Evolutionary conservation across 768 basidiomycete species (phyloP), one percentile per base, ranked within the genome.

Genomic region (Boletus sp.): DNA sequence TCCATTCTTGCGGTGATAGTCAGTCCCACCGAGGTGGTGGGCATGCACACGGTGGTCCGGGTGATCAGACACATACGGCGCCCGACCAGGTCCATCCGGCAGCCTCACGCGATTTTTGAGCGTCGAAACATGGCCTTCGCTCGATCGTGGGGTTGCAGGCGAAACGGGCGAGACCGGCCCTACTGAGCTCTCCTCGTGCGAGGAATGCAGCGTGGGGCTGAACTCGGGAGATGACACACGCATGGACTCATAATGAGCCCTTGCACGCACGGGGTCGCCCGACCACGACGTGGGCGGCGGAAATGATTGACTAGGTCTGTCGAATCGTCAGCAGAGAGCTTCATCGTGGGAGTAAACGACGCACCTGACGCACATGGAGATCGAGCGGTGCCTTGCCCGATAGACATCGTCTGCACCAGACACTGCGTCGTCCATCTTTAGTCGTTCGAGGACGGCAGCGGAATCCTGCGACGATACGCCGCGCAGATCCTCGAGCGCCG

Each of bases 401-500:
- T 50, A 63, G 36, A 37, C 57, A 54, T 50, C 61, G 41, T 60
- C 66, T 46, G 58, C 47, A 17, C 71, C 47, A 56, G 64, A 55
- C 30, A 20, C 42, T 1, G 44, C 76, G 50, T 85, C 85, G 20
- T 85, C 82, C 59, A 79, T 77, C 54, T 76, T 79, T n/a, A 90
- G 71, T 29, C 89, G 78, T 52, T 83, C 75, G 47, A 90, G 71
- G 7, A 90, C 88, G 7, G 86, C 83, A 5, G 84, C 82, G 0
- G 87, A 83, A 65, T 89, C 86, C 37, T 77, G 56, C 58, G 76
- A 69, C 63, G 73, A 67, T 20, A 80, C 71, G 3, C 83, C 83
- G 9, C 84, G 77, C 48, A 85, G 67, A 57, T 83, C 83, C 67
- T 89, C 87, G 62, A 91, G 71, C 0, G 85, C 82, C 7, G 87